These are phyloP conservation scores for Dendrocalamus sinicus DNA, from an alignment of 176 grass and related monocot species.

Conservation along the genomic window DNA sequence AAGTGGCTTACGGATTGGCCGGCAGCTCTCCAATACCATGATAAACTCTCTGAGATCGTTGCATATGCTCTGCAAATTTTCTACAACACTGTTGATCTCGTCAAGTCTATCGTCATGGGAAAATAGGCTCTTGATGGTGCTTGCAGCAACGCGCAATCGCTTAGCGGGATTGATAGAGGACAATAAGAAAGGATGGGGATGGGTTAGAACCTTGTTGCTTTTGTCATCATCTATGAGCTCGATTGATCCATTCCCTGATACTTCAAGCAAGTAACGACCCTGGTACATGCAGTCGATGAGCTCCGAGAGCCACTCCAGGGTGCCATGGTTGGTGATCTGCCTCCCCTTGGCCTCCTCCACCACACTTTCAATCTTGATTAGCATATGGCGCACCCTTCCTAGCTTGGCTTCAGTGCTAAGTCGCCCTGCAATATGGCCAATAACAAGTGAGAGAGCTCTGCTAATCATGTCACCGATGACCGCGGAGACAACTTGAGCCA, in stretches of 20 bases:
- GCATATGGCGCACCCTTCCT: background rate
- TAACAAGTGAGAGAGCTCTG: background rate
- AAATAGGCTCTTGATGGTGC: background rate
- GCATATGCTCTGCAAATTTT: background rate
- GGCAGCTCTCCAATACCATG: background rate
- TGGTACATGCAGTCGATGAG: background rate
- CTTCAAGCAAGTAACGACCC: background rate
- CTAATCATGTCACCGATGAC: background rate
- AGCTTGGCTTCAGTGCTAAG: background rate
- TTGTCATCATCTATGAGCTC: background rate
- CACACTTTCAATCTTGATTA: background rate
- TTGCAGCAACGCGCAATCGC: background rate
- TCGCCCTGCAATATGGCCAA: background rate
- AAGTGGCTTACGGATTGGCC: background rate
- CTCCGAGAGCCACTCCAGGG: background rate
- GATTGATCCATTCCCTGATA: background rate
- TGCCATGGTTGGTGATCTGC: background rate
- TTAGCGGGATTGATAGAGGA: background rate
- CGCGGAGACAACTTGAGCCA: background rate
- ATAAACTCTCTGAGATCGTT: background rate
- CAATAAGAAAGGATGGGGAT: background rate
- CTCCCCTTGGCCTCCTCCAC: background rate
- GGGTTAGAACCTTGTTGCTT: background rate
- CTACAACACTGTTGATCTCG: background rate
- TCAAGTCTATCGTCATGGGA: background rate